Evolutionary conservation across 2,329 filamentous ascomycete genomes (phyloP).

Genomic region (Cladosporium sphaerospermum): DNA sequence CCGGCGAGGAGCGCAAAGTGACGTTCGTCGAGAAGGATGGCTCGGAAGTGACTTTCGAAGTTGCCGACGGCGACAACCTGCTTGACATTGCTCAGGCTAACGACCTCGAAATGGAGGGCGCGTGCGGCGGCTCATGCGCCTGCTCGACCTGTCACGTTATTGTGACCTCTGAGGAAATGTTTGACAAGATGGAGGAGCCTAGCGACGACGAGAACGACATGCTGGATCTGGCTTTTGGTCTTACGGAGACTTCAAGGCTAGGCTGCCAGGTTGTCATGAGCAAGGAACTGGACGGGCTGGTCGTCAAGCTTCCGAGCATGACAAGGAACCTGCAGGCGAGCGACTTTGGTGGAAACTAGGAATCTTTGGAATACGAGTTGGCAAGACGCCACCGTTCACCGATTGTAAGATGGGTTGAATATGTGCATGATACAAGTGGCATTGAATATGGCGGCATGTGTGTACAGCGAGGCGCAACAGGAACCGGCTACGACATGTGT

Average conservation of each 20-base stretch:
- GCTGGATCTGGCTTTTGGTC: slow-evolving; percentile 82
- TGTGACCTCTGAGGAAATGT: slow-evolving; percentile 62
- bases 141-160: slow-evolving; percentile 93
- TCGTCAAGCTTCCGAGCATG: slow-evolving; percentile 83
- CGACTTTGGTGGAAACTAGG: slow-evolving; percentile 59
- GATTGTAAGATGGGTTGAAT: no score
- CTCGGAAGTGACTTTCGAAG: slow-evolving; percentile 66
- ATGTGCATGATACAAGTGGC: not conserved
- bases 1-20: slow-evolving; percentile 84
- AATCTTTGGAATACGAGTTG: not conserved
- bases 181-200: slow-evolving; percentile 38
- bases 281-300: slow-evolving; percentile 79
- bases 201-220: slow-evolving; percentile 65
- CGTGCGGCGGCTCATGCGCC: slow-evolving; percentile 88
- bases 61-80: slow-evolving; percentile 82
- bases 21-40: slow-evolving; percentile 94
- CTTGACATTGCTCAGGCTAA: slow-evolving; percentile 91
- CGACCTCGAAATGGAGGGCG: slow-evolving; percentile 96
- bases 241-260: slow-evolving; percentile 77
- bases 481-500: not conserved
- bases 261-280: slow-evolving; percentile 91
- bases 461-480: slow-evolving; percentile 11
- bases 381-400: not conserved
- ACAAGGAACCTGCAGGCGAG: slow-evolving; percentile 93
- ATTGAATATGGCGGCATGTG: not conserved